These are phyloP conservation scores for Mortierella sp. DNA, from an alignment of 371 early-diverging fungal genomes.

Conservation along the genomic window DNA sequence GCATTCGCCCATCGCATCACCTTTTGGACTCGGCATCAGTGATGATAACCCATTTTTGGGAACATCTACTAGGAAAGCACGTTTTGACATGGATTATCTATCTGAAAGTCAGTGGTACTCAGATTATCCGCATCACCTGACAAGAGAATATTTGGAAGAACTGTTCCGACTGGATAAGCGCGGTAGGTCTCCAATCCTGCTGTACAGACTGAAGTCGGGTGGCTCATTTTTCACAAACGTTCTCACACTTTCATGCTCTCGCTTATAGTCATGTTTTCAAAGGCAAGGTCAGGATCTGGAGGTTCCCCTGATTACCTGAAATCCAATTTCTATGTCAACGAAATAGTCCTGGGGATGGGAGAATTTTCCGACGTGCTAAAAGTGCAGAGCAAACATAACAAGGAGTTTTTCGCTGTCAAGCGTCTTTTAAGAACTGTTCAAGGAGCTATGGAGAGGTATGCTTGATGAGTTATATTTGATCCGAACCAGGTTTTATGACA, in stretches of 20 bases:
- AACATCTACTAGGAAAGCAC: conserved; percentile 24
- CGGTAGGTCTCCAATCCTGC: conserved; percentile 13
- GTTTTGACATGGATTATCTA: conserved; percentile 39
- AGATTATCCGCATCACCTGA: conserved; percentile 51
- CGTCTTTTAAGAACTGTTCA: conserved; percentile 74
- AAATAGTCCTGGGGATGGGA: conserved; percentile 74
- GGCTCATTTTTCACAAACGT: background rate
- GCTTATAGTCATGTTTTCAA: conserved; percentile 40
- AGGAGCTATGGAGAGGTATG: conserved; percentile 79
- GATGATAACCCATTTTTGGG: conserved; percentile 49
- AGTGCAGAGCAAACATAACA: conserved; percentile 70
- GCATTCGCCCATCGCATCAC: conserved; percentile 2
- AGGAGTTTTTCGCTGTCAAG: conserved; percentile 82
- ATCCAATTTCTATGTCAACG: conserved; percentile 39
- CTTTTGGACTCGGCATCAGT: conserved; percentile 11
- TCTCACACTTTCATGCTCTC: background rate
- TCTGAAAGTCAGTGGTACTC: conserved; percentile 56
- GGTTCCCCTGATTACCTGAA: conserved; percentile 36
- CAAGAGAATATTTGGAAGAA: conserved; percentile 45
- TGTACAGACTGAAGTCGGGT: background rate
- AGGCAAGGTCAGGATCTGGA: conserved; percentile 33
- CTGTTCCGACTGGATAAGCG: conserved; percentile 39
- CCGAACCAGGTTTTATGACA: background rate
- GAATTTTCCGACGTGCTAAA: conserved; percentile 85
- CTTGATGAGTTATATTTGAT: background rate